Evolutionary conservation across 495 filamentous ascomycete species (phyloP).

Genomic region (Lindgomyces ingoldianus): DNA sequence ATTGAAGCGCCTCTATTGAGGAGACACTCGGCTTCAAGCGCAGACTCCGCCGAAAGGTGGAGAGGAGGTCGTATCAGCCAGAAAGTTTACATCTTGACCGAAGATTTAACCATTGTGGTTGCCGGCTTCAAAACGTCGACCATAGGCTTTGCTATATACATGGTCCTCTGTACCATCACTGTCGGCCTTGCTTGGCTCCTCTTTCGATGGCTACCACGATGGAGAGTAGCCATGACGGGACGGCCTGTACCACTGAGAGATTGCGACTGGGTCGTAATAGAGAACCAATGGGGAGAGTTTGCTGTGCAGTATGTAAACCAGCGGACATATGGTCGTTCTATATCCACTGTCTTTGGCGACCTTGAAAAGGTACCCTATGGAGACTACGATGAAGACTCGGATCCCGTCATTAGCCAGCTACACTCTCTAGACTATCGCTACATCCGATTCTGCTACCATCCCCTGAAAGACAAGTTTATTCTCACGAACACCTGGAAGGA

Average conservation of each 20-base stretch:
- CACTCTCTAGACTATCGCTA: constrained; percentile 87
- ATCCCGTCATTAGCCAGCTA: constrained; percentile 72
- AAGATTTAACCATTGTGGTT: constrained; percentile 90
- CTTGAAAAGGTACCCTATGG: constrained; percentile 55
- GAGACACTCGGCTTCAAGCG: constrained; percentile 56
- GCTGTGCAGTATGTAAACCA: constrained; percentile 65
- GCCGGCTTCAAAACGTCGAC: constrained; percentile 81
- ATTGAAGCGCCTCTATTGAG: constrained; percentile 73
- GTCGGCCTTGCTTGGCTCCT: constrained; percentile 78
- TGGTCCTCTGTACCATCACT: constrained; percentile 66
- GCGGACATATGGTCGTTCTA: constrained; percentile 70
- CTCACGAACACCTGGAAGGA: constrained; percentile 91
- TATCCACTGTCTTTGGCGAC: constrained; percentile 85
- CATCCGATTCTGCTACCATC: constrained; percentile 88
- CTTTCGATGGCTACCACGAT: constrained; percentile 85
- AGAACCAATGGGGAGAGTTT: constrained; percentile 94
- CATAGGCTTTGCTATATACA: constrained; percentile 67
- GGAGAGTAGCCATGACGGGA: constrained; percentile 77
- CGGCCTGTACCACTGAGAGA: constrained; percentile 63
- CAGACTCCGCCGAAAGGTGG: constrained; percentile 57
- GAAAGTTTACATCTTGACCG: constrained; percentile 87
- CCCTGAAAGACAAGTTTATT: constrained; percentile 81
- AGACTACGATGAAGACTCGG: constrained; percentile 74
- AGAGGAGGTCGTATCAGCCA: constrained; percentile 66
- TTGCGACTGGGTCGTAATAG: constrained; percentile 88